Evolutionary conservation across 1,139 yeast genomes (phyloP).

Genomic region (Candida pseudoviswanathii): DNA sequence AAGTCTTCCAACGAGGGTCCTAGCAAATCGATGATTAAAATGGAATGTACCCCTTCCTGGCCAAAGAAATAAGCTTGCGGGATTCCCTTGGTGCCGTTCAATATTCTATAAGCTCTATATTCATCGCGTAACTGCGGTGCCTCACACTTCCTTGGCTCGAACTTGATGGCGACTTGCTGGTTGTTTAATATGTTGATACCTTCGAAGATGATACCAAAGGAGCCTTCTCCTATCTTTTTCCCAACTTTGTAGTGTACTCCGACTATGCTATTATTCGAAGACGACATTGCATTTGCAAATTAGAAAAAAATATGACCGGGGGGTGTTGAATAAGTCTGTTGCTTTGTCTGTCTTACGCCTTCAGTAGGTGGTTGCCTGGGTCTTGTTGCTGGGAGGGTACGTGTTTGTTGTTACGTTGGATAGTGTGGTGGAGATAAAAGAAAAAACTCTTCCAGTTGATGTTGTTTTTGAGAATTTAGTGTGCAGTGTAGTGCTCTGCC

Average conservation of each 20-base stretch:
- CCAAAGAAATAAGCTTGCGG: constrained; percentile 81
- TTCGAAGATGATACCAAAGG: constrained; percentile 95
- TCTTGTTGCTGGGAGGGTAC: neutral
- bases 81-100: constrained; percentile 62
- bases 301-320: neutral
- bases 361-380: too few relatives aligned
- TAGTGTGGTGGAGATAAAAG: constrained; percentile 2
- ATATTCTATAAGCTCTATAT: constrained; percentile 69
- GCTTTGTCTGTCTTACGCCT: too few relatives aligned
- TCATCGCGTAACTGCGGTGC: constrained; percentile 82
- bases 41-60: constrained; percentile 78
- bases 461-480: neutral
- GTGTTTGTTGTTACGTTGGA: neutral
- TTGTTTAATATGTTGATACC: constrained; percentile 84
- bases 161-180: constrained; percentile 76
- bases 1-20: constrained; percentile 81
- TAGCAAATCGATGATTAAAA: constrained; percentile 67
- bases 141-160: constrained; percentile 77
- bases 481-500: neutral
- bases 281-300: constrained; percentile 3
- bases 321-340: too few relatives aligned
- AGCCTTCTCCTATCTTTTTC: constrained; percentile 96
- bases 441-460: neutral
- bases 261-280: constrained; percentile 30
- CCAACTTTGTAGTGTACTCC: constrained; percentile 91